Conservation (phyloP, 2,329 filamentous ascomycete species). For the Akanthomyces dipterigenus region DNA sequence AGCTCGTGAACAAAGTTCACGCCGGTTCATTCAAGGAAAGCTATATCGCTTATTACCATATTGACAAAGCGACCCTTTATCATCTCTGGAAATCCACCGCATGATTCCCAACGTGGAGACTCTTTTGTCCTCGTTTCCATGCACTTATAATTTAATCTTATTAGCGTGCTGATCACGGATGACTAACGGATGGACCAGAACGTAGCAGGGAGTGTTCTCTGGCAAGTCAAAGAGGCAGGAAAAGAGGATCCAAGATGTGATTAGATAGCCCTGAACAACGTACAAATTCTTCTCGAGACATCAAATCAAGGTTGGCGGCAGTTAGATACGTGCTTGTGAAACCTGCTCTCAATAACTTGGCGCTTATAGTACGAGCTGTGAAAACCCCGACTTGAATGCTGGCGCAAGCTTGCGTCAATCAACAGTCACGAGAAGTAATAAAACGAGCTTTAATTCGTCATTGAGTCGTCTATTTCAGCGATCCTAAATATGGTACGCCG, state of each 20-base stretch:
- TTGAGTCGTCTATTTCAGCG: constrained; percentile 15
- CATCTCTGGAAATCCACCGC: background rate
- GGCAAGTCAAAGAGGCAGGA: background rate
- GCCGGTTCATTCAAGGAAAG: background rate
- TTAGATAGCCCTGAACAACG: background rate
- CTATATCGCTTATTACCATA: background rate
- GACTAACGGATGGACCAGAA: background rate
- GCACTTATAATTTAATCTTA: background rate
- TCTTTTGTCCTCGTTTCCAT: background rate
- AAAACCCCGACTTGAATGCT: background rate
- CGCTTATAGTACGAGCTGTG: background rate
- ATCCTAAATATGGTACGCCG: background rate
- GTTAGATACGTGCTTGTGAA: background rate
- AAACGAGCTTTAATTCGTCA: constrained; percentile 16
- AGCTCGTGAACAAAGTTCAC: background rate
- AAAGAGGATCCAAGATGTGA: background rate
- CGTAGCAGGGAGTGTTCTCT: background rate
- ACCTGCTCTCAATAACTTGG: background rate
- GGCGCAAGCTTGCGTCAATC: background rate
- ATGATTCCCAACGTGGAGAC: background rate
- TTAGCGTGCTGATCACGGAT: background rate
- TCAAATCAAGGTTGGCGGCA: background rate
- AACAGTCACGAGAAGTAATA: constrained; percentile 1
- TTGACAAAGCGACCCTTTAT: background rate
- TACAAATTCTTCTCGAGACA: background rate